Percentiles rank a stretch among this genome's conserved stretches.
phyloP scores from a whole-genome alignment of 2,329 filamentous ascomycete genomes.

The Pseudogymnoascus sp. region DNA sequence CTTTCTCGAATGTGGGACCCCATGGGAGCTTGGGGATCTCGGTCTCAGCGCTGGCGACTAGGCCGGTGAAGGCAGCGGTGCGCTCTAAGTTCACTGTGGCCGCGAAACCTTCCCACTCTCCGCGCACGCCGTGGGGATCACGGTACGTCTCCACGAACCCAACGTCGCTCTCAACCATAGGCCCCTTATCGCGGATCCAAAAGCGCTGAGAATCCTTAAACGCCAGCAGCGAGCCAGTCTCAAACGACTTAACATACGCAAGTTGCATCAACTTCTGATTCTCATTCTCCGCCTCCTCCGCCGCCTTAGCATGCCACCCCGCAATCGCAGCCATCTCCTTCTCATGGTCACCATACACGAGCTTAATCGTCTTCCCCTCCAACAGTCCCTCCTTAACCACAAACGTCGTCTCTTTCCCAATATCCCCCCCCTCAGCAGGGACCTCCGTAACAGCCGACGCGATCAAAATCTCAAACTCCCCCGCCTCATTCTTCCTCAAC shows the following conservation, averaged over 20 bases:
- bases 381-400: slow-evolving; percentile 49
- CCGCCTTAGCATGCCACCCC: slow-evolving; percentile 58
- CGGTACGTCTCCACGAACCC: slow-evolving; percentile 82
- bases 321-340: slow-evolving; percentile 63
- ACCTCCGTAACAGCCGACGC: slow-evolving; percentile 55
- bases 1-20: slow-evolving; percentile 85
- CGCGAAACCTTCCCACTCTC: slow-evolving; percentile 80
- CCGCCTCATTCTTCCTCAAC: slow-evolving; percentile 55
- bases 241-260: slow-evolving; percentile 68
- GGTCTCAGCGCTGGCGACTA: slow-evolving; percentile 70
- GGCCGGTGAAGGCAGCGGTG: slow-evolving; percentile 75
- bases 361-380: slow-evolving; percentile 57
- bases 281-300: slow-evolving; percentile 61
- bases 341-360: slow-evolving; percentile 67
- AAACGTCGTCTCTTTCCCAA: slow-evolving; percentile 56
- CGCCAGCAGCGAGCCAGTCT: slow-evolving; percentile 61
- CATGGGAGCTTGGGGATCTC: slow-evolving; percentile 89
- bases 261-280: slow-evolving; percentile 65
- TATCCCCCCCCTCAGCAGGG: slow-evolving; percentile 56
- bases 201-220: slow-evolving; percentile 74
- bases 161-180: slow-evolving; percentile 70
- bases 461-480: slow-evolving; percentile 64
- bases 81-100: slow-evolving; percentile 84
- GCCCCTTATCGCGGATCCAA: slow-evolving; percentile 78
- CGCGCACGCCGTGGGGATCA: slow-evolving; percentile 71